phyloP scores from a whole-genome alignment of 1,284 basidiomycete species.

The Vanrija pseudolonga region DNA sequence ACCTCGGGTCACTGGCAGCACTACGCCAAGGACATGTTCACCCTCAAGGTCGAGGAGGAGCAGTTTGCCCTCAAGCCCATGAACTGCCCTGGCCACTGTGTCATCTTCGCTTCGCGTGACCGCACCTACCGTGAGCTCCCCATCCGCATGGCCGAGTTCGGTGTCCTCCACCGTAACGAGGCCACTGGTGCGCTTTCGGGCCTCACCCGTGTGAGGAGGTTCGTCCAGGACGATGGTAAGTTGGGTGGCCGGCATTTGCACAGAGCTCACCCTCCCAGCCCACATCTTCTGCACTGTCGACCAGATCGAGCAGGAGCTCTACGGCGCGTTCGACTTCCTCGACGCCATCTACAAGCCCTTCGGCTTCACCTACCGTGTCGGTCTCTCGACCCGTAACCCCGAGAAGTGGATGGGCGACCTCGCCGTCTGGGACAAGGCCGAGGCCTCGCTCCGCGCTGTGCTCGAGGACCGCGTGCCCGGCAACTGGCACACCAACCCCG shows the following conservation, averaged over 20 bases:
- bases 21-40: slow-evolving; percentile 97
- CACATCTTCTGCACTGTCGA: slow-evolving; percentile 91
- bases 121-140: slow-evolving; percentile 94
- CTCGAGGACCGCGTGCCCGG: slow-evolving; percentile 85
- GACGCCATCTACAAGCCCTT: slow-evolving; percentile 92
- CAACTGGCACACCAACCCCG: slow-evolving; percentile 90
- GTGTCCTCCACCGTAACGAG: slow-evolving; percentile 95
- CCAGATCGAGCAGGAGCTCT: slow-evolving; percentile 85
- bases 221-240: slow-evolving; percentile 88
- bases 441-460: slow-evolving; percentile 75
- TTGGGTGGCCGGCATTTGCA: background rate
- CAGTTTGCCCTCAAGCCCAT: slow-evolving; percentile 93
- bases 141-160: slow-evolving; percentile 96
- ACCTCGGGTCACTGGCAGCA: slow-evolving; percentile 98
- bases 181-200: slow-evolving; percentile 92
- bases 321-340: slow-evolving; percentile 89
- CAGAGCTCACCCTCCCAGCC: slow-evolving; percentile 43
- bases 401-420: slow-evolving; percentile 90
- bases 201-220: slow-evolving; percentile 86
- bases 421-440: slow-evolving; percentile 85
- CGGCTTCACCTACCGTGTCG: slow-evolving; percentile 93
- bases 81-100: slow-evolving; percentile 98
- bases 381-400: slow-evolving; percentile 87
- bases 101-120: slow-evolving; percentile 93
- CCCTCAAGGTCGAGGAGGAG: slow-evolving; percentile 91